Conservation (phyloP, 768 basidiomycete genomes). For the Suillus alpinus region DNA sequence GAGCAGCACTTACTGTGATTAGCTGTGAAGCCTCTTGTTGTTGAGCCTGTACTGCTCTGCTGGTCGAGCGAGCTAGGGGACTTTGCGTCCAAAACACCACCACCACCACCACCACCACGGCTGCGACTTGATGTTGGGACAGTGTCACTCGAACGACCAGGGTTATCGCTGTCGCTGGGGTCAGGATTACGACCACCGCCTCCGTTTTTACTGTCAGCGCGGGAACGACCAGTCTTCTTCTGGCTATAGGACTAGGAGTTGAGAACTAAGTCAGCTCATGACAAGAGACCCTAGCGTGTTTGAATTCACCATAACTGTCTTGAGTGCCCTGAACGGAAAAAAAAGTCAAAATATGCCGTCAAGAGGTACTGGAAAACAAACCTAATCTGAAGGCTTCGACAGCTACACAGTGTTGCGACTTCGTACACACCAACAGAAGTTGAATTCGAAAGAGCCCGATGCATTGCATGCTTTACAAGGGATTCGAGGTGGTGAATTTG, state of each 20-base stretch:
- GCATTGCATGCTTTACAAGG: conserved; percentile 93
- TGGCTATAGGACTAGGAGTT: conserved; percentile 69
- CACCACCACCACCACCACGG: conserved; percentile 57
- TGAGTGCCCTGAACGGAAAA: conserved; percentile 54
- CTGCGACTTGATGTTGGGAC: conserved; percentile 32
- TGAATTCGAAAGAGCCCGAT: conserved; percentile 77
- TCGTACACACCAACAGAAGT: conserved; percentile 93
- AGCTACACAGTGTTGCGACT: conserved; percentile 88
- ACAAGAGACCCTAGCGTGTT: conserved; percentile 1
- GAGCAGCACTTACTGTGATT: conserved; percentile 27
- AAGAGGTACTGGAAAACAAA: conserved; percentile 36
- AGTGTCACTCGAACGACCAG: conserved; percentile 33
- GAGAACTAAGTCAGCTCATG: conserved; percentile 13
- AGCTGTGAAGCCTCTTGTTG: conserved; percentile 18
- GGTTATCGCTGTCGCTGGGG: conserved; percentile 36
- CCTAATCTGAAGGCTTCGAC: conserved; percentile 87
- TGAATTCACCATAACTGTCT: conserved; percentile 73
- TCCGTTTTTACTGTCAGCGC: conserved; percentile 47
- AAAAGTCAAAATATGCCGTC: conserved; percentile 8
- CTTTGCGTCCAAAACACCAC: conserved; percentile 55
- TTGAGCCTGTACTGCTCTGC: conserved; percentile 18
- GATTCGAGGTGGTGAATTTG: conserved; percentile 68
- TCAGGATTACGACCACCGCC: conserved; percentile 36
- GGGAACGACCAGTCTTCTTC: conserved; percentile 57
- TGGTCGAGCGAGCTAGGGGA: conserved; percentile 28